Base-by-base conservation (phyloP, 2,329 filamentous ascomycete genomes). In the Aspergillus pseudoterreus region DNA sequence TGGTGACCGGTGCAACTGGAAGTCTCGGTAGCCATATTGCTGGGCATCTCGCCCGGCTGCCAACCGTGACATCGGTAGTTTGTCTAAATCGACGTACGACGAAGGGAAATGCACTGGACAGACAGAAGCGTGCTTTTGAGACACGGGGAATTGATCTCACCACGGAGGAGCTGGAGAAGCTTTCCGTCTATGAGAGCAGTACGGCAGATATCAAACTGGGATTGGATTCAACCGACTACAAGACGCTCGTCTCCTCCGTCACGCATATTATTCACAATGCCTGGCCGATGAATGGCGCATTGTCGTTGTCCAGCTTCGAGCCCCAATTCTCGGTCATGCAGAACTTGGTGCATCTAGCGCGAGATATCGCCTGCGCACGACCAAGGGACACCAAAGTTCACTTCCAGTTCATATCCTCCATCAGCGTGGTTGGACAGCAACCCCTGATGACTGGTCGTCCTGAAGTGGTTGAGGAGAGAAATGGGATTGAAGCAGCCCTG, bases 161-260 rank as follows among this genome's bases (percentile, higher is more conserved):
- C 14, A 9, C 57, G 1, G 33, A 41, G 0, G 52, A 60, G 4
- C 24, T 49, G 11, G 24, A 62, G 1, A 81, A 79, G 55, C 45
- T 81, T 0, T 47, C 42, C 2, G 80, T 83, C 35, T 59, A 79
- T 4, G 71, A 76, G 32, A 75, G 73, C 2, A 79, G 84, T 56
- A 71, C 78, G 14, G 71, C 75, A 0, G 70, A 74, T 12, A 64
- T 71, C 0, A 63, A 71, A 11, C 71, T 86, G 0, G 82, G 82
- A 0, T 69, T 86, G 0, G 53, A 64, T 0, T 14, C 51, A 0
- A 38, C 57, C 4, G 63, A 70, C 1, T 81, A 82, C 55, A 38
- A 62, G 2, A 19, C 45, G 0, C 68, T 82, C 0, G 58, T 65
- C 0, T n/a, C 55, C 0, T 58, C 47, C 2, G 75, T 75, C 8